Conservation (phyloP, 768 basidiomycete genomes). For the Tricholoma bakamatsutake region DNA sequence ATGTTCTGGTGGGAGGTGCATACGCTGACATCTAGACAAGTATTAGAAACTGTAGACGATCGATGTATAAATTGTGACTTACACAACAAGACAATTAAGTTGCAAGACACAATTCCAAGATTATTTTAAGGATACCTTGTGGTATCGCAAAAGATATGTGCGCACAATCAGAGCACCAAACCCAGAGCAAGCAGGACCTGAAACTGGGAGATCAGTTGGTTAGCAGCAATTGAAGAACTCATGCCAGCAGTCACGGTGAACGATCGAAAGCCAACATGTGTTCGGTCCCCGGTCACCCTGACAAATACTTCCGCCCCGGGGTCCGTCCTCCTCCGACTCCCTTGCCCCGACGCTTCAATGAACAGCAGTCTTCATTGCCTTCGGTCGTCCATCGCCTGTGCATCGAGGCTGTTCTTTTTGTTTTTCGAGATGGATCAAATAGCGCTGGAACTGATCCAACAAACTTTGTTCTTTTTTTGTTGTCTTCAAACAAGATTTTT, state of each 20-base stretch:
- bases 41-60: background rate
- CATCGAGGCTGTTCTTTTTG: too few species aligned
- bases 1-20: conserved; percentile 1
- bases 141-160: background rate
- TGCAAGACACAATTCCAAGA: background rate
- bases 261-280: background rate
- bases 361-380: too few species aligned
- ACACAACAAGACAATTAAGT: background rate
- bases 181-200: too few species aligned
- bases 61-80: background rate
- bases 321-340: too few species aligned
- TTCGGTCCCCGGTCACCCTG: background rate
- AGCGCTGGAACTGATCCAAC: too few species aligned
- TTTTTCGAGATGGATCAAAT: too few species aligned
- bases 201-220: background rate
- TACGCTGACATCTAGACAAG: conserved; percentile 6
- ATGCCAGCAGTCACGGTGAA: background rate
- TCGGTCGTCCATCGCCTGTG: too few species aligned
- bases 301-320: background rate
- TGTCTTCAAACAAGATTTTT: too few species aligned
- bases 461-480: too few species aligned
- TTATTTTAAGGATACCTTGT: background rate
- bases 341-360: too few species aligned
- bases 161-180: too few species aligned
- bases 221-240: background rate